Evolutionary conservation across 2,329 filamentous ascomycete species (phyloP).

Genomic region (Thelonectria blattea): DNA sequence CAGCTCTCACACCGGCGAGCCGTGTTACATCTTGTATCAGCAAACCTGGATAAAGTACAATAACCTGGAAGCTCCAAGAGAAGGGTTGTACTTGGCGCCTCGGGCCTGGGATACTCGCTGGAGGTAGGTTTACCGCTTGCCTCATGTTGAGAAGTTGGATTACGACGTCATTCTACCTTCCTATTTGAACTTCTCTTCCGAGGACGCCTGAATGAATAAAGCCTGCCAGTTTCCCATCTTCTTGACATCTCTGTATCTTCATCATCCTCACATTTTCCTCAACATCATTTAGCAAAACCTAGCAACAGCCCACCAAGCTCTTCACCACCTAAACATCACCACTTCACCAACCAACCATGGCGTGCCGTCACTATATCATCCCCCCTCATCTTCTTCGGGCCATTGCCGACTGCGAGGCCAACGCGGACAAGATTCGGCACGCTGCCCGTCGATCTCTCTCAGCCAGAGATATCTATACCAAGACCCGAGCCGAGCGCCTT

Average conservation of each 20-base stretch:
- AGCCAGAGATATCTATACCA: constrained; percentile 41
- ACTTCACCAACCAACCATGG: constrained; percentile 14
- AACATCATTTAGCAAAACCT: background rate
- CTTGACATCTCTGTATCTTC: background rate
- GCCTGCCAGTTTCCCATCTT: background rate
- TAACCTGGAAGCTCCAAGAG: too few species aligned
- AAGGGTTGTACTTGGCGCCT: too few species aligned
- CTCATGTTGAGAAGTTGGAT: constrained; percentile 5
- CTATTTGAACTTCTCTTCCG: background rate
- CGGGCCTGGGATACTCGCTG: background rate
- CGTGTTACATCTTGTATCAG: constrained; percentile 1
- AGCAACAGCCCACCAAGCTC: too few species aligned
- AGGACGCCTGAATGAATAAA: constrained; percentile 1
- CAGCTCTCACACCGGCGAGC: constrained; percentile 4
- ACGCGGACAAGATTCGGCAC: constrained; percentile 44
- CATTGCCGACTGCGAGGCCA: constrained; percentile 49
- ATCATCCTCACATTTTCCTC: background rate
- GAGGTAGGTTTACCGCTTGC: constrained; percentile 10
- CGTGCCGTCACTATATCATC: constrained; percentile 48
- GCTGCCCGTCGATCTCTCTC: constrained; percentile 46
- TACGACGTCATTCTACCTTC: constrained; percentile 12
- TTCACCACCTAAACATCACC: background rate
- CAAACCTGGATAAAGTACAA: background rate
- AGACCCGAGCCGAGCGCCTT: constrained; percentile 44
- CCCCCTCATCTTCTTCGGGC: constrained; percentile 53